Evolutionary conservation across 2,329 filamentous ascomycete species (phyloP).

Genomic region (Pleoardoris graminearum): DNA sequence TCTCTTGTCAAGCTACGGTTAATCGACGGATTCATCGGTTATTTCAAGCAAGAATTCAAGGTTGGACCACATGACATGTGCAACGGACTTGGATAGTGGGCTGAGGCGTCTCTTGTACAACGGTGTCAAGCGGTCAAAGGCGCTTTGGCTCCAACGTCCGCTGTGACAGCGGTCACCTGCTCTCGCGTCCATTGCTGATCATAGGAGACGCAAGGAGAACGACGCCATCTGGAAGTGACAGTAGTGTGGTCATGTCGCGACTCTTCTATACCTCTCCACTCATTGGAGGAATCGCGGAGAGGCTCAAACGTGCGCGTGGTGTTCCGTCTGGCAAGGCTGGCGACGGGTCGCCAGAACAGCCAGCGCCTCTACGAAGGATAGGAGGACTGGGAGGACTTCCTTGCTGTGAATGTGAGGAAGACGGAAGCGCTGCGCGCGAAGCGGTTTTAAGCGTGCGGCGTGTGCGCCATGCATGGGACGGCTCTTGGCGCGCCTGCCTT

Average conservation of each 20-base stretch:
- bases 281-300: slow-evolving; percentile 36
- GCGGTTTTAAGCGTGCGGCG: slow-evolving; percentile 13
- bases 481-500: slow-evolving; percentile 15
- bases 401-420: slow-evolving; percentile 32
- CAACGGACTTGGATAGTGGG: neutral
- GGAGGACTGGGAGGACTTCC: slow-evolving; percentile 39
- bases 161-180: neutral
- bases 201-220: neutral
- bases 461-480: slow-evolving; percentile 4
- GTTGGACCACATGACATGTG: neutral
- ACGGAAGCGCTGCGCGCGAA: slow-evolving; percentile 1
- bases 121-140: slow-evolving; percentile 9
- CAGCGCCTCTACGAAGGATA: slow-evolving; percentile 30
- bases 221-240: neutral
- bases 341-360: slow-evolving; percentile 37
- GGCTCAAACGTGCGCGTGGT: slow-evolving; percentile 45
- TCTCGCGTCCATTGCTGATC: neutral
- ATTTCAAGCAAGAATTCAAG: neutral
- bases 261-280: slow-evolving; percentile 39
- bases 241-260: slow-evolving; percentile 28
- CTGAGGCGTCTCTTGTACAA: slow-evolving; percentile 13
- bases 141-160: slow-evolving; percentile 9
- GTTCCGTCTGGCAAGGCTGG: slow-evolving; percentile 40
- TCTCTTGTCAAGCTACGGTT: neutral
- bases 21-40: neutral